Conservation (phyloP, 208 protist genomes). For the Trypanosoma theileri region DNA sequence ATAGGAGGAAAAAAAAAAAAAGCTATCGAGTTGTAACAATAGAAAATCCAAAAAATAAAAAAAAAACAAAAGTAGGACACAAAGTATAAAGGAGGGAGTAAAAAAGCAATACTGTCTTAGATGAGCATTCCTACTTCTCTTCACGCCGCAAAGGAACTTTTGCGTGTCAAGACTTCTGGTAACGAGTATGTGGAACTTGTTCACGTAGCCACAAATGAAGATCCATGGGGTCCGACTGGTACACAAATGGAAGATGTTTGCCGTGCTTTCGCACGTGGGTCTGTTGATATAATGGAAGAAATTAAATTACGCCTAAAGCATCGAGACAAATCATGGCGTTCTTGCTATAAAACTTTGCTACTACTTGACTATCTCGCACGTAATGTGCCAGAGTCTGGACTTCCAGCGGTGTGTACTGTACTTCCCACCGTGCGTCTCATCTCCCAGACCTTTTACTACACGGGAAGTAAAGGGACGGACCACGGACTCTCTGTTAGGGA, state of each 20-base stretch:
- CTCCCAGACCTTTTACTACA: conserved; percentile 82
- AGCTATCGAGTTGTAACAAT: neutral
- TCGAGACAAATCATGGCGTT: conserved; percentile 81
- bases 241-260: conserved; percentile 87
- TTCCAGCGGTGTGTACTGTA: conserved; percentile 74
- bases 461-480: conserved; percentile 82
- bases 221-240: conserved; percentile 88
- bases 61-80: neutral
- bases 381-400: conserved; percentile 57
- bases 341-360: conserved; percentile 88
- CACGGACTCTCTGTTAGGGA: conserved; percentile 88
- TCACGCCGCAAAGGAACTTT: conserved; percentile 65
- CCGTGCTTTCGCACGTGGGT: conserved; percentile 59
- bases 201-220: conserved; percentile 85
- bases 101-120: neutral
- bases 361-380: conserved; percentile 85
- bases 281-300: conserved; percentile 76
- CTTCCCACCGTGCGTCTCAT: conserved; percentile 69
- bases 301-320: conserved; percentile 78
- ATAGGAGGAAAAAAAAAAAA: neutral
- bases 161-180: conserved; percentile 75
- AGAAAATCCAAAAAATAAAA: neutral
- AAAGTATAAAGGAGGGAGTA: neutral
- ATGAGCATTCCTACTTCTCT: conserved; percentile 30
- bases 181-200: conserved; percentile 71